Percentiles rank a stretch among this genome's conserved stretches.
phyloP scores from a whole-genome alignment of 192 early-diverging fungal species.

The Glomus cerebriforme region DNA sequence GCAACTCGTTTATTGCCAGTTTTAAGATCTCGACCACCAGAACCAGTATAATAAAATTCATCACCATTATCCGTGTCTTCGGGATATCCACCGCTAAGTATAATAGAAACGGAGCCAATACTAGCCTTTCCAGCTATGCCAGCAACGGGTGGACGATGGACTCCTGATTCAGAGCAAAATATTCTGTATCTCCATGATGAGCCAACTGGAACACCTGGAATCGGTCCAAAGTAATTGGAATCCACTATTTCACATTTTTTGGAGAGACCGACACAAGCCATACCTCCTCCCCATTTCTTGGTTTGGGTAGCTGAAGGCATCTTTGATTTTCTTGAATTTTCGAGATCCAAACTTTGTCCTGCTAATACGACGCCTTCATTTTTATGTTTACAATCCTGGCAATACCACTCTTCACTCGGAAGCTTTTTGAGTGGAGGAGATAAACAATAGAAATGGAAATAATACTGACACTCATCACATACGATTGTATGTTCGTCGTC shows the following conservation, averaged over 20 bases:
- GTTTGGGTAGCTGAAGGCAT: conserved; percentile 56
- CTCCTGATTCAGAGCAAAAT: conserved; percentile 51
- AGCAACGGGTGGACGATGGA: conserved; percentile 63
- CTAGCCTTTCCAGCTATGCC: conserved; percentile 61
- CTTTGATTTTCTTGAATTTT: conserved; percentile 43
- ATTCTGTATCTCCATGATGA: conserved; percentile 57
- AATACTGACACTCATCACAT: conserved; percentile 62
- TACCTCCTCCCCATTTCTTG: conserved; percentile 58
- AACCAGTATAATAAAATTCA: conserved; percentile 69
- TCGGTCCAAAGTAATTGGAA: conserved; percentile 42
- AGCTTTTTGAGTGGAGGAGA: conserved; percentile 40
- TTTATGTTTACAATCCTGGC: conserved; percentile 49
- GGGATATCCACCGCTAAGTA: conserved; percentile 63
- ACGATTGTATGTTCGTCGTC: conserved; percentile 57
- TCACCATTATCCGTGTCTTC: conserved; percentile 68
- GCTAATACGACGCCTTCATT: conserved; percentile 41
- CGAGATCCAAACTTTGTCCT: conserved; percentile 45
- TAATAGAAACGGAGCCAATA: conserved; percentile 60
- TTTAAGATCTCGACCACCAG: conserved; percentile 56
- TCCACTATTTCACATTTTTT: conserved; percentile 34
- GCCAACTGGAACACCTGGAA: conserved; percentile 63
- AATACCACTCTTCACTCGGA: conserved; percentile 56
- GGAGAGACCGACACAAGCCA: conserved; percentile 50
- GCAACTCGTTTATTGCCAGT: conserved; percentile 56
- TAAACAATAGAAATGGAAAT: conserved; percentile 58